Percentiles rank a stretch among this genome's conserved stretches.
phyloP scores from a whole-genome alignment of 345 rosid species.

The Syzygium aqueum region DNA sequence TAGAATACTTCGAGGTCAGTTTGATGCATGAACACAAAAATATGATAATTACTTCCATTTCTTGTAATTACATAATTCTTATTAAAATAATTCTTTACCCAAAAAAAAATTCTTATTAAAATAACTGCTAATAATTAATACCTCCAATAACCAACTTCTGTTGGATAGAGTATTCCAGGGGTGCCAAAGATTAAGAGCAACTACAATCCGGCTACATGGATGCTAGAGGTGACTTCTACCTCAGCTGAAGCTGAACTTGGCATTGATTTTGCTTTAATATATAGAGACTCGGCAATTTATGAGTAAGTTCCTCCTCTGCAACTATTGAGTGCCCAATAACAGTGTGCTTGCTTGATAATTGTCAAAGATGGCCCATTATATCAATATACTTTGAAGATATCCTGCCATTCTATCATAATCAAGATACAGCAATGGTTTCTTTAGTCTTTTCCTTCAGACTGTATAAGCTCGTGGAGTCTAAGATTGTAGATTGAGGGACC shows the following conservation, averaged over 20 bases:
- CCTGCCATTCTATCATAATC: background rate
- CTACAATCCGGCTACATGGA: constrained; percentile 83
- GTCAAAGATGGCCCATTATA: background rate
- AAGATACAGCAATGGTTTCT: background rate
- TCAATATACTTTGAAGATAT: background rate
- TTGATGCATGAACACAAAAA: background rate
- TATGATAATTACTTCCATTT: background rate
- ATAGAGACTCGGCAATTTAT: constrained; percentile 31
- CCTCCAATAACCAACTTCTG: background rate
- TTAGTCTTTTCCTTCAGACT: background rate
- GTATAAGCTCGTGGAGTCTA: background rate
- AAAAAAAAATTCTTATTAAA: no score
- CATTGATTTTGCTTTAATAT: constrained; percentile 51
- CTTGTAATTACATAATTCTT: background rate
- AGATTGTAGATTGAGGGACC: background rate
- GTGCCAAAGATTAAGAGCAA: constrained; percentile 50
- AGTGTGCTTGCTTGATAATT: background rate
- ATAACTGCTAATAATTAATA: background rate
- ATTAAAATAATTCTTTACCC: no score
- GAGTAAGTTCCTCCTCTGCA: constrained; percentile 27
- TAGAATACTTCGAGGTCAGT: constrained; percentile 64
- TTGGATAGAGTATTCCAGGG: constrained; percentile 41
- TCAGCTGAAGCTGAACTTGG: constrained; percentile 51
- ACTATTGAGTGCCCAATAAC: background rate
- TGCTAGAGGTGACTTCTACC: constrained; percentile 56